phyloP scores from a whole-genome alignment of 306 rosid species.

The Dalbergia cochinchinensis region DNA sequence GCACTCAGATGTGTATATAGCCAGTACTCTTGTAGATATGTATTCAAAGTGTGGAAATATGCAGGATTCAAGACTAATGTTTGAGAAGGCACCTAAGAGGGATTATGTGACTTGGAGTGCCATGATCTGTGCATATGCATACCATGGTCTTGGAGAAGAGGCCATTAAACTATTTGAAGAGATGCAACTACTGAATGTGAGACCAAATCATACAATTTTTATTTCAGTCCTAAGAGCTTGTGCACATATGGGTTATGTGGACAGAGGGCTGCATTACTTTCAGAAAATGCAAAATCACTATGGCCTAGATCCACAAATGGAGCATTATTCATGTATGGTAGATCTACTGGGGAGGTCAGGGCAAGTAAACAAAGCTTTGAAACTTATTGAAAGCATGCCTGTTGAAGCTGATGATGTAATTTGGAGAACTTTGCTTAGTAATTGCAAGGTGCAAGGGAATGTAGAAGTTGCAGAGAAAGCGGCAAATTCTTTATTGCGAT shows the following conservation, averaged over 20 bases:
- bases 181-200: conserved; percentile 72
- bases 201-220: conserved; percentile 79
- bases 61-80: conserved; percentile 75
- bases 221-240: conserved; percentile 90
- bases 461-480: conserved; percentile 85
- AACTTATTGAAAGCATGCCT: conserved; percentile 83
- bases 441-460: conserved; percentile 79
- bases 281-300: conserved; percentile 64
- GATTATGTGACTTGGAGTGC: conserved; percentile 92
- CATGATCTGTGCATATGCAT: conserved; percentile 88
- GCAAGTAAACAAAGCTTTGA: conserved; percentile 66
- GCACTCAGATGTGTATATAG: conserved; percentile 73
- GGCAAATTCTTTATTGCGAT: conserved; percentile 55
- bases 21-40: conserved; percentile 90
- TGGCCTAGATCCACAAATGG: conserved; percentile 77
- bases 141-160: conserved; percentile 81
- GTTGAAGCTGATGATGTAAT: conserved; percentile 78
- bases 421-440: conserved; percentile 86
- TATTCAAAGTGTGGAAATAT: conserved; percentile 89
- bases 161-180: conserved; percentile 72
- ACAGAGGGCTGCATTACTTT: conserved; percentile 67
- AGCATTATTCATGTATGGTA: conserved; percentile 90
- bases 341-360: conserved; percentile 90
- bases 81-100: conserved; percentile 75
- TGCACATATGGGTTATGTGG: conserved; percentile 77